Evolutionary conservation across 176 grass and related monocot species (phyloP).

Genomic region (bread wheat (Triticum aestivum)): IWGSC_CS_RefSeq_v2.1 NC_057813.1:526183181-526183680

Average conservation of each 20-base stretch:
- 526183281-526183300: background rate
- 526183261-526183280: background rate
- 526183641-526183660: slow-evolving; percentile 88
- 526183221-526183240: background rate
- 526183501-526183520: slow-evolving; percentile 75
- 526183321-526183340: background rate
- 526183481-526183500: slow-evolving; percentile 74
- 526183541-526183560: slow-evolving; percentile 83
- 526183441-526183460: slow-evolving; percentile 99
- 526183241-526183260: background rate
- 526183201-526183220: background rate
- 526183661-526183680: slow-evolving; percentile 85
- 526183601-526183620: slow-evolving; percentile 90
- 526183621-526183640: slow-evolving; percentile 92
- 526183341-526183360: slow-evolving; percentile 8
- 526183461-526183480: slow-evolving; percentile 85
- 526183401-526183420: slow-evolving; percentile 80
- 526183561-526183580: slow-evolving; percentile 88
- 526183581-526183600: slow-evolving; percentile 92
- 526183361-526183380: background rate
- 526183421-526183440: slow-evolving; percentile 83
- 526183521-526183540: slow-evolving; percentile 88
- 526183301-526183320: background rate
- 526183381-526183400: slow-evolving; percentile 1
- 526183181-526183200: background rate